Base-by-base conservation (phyloP, 2,329 filamentous ascomycete species). In the Parasarocladium wereldwijsianum region DNA sequence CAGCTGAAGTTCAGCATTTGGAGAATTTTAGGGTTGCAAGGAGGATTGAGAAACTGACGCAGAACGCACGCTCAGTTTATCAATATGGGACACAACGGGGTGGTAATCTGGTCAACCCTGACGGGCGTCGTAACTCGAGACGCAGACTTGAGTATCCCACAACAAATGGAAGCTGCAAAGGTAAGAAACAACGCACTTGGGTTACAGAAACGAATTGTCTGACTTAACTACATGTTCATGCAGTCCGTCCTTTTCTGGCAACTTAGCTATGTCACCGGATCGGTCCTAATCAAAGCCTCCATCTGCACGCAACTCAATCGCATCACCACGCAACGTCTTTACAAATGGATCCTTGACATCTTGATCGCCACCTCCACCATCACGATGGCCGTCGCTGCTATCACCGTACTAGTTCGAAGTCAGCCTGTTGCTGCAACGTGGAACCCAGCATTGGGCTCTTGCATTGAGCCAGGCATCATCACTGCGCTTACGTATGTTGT, bases 401-500 rank as follows among this genome's bases (percentile, higher is more conserved):
- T 35, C 16, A 34, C 32, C 2, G 23, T 38, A 8, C 27, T 40
- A 8, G 33, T 28, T 10, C 34, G 34, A 17, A 39, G 38, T 23
- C 29, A 26, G 3, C 35, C 35, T 5, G 14, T 40, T 26, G 25
- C 40, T 31, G 20, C 38, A 31, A 39, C 32, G 8, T 40, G 34
- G 38, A 19, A 38, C 5, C 24, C 25, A 7, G 4, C 12, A 4
- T 17, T 33, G 1, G 38, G 34, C 7, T 26, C 20, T 4, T 50
- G 45, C 33, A 41, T 47, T 3, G 34, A 43, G 12, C 26, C 33
- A 4, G 31, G 24, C 1, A 34, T 34, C 2, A 43, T 48, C 1
- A 38, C 34, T 2, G 43, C 46, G 23, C 44, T 49, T 38, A 45
- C 40, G 0, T 49, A 44, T 2, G 43, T 43, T 1, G 43, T 43